Conservation (phyloP, 2,329 filamentous ascomycete genomes). For the Talaromyces verruculosus region DNA sequence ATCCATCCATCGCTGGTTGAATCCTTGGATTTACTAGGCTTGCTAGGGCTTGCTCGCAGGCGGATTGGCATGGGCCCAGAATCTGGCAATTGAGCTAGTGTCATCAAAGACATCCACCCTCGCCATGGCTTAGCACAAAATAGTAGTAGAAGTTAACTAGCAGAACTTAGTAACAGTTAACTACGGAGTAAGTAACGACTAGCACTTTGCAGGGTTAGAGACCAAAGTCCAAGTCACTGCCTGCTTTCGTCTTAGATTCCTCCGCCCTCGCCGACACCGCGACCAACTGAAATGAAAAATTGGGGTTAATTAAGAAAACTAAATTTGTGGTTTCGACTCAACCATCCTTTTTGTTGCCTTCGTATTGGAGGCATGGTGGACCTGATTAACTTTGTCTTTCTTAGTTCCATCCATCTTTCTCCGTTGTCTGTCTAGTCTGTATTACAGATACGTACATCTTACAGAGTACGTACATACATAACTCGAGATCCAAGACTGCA, state of each 20-base stretch:
- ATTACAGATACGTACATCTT: not conserved
- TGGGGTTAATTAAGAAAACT: not conserved
- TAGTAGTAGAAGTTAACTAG: not conserved
- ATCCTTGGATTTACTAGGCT: constrained; percentile 3
- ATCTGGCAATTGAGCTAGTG: constrained; percentile 1
- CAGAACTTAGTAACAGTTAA: not conserved
- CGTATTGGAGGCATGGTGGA: not conserved
- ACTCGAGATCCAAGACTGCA: not conserved
- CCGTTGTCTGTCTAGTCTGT: not conserved
- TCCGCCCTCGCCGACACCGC: not conserved
- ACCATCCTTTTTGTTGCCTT: not conserved
- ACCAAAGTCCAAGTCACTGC: not conserved
- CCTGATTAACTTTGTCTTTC: not conserved
- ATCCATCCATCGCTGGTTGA: not conserved
- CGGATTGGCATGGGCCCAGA: constrained; percentile 1
- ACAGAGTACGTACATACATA: not conserved
- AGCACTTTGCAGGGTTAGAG: constrained; percentile 2
- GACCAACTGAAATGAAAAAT: constrained; percentile 3
- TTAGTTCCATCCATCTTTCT: not conserved
- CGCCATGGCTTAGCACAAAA: not conserved
- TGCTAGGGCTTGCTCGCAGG: not conserved
- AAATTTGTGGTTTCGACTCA: constrained; percentile 2
- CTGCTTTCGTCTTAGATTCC: not conserved
- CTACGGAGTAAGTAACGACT: not conserved
- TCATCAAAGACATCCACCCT: not conserved